Base-by-base conservation (phyloP, 441 rosid genomes). In the Raphanus hybrid region DNA sequence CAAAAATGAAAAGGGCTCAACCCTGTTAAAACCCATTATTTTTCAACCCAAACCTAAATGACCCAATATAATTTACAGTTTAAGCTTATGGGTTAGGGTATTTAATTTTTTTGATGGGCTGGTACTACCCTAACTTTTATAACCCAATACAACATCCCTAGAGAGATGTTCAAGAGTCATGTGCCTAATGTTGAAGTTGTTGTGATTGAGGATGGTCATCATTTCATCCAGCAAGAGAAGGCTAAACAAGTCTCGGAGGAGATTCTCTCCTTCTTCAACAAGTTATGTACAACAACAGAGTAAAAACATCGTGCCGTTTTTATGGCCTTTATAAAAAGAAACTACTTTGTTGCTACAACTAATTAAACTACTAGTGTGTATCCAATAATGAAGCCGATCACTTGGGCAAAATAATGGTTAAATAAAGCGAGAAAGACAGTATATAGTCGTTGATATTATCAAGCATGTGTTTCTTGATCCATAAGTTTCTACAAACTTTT, bases 211-310 rank as follows among this genome's bases (percentile, higher is more conserved):
- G 80, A 85, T 35, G 90, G 86, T 6, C 87, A 85, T 78, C 88
- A 87, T 71, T 88, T 72, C 70, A 82, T 88, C 20, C 88, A 79
- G 41, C 84, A 81, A 73, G 92, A 92, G 82, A 89, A 84, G 66
- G 78, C 88, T 63, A 18, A 77, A 67, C 81, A 78, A 52, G 80
- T 86, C 35, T 90, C 89, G 0, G 70, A 89, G 11, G 89, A 92
- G 83, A 89, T 89, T 37, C 82, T 88, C 41, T 75, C 84, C n/a
- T 92, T 88, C 82, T 80, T 90, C 15, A 72, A 64, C 75, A 77
- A 73, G 63, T 58, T 81, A 27, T 1, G 41, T 59, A 26, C 29
- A 45, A 26, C 29, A 45, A 12, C 77, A 57, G 18, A 69, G 71
- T 79, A 55, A 71, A 43, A 64, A 5, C 16, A 3, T 27, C 26